Base-by-base conservation (phyloP, 441 rosid species). In the Geranium incanum region DNA sequence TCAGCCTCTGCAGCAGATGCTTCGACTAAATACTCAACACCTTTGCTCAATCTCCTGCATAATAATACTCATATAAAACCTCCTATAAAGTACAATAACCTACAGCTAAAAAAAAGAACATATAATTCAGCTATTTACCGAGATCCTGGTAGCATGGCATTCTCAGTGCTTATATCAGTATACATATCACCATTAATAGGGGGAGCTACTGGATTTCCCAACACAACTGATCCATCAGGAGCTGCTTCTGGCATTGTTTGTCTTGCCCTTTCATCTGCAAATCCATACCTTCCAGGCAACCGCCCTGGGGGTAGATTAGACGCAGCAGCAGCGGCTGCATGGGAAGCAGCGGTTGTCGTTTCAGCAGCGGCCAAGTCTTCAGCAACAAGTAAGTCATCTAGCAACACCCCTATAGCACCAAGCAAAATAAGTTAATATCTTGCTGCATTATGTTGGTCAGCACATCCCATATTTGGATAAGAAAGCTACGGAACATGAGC, bases 1-100 rank as follows among this genome's bases (percentile, higher is more conserved):
- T 92, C 97, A 66, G 99, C 99, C 86, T 95, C 99, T 16, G 91
- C 99, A 41, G 99, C 99, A 45, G 99, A 88, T 78, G 98, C 97
- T 82, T 95, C 92, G 76, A 95, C 99, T 77, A 95, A 86, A 83
- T 88, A 92, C 78, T 95, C 98, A 60, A 95, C 99, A 41, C 96
- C 97, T 83, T 90, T 92, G 83, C 77, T 89, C 70, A 80, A 79
- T 83, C 98, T 89, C 88, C 99, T 95, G 86, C 52, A 75, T n/a
- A 71, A 11, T 60, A 66, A 75, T 63, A 13, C 68, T 70, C 52
- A 70, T 70, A 76, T 67, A 78, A 66, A 64, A 60, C 21, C 65
- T 60, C 41, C 28, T 23, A 62, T 68, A 6, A 65, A 45, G 36
- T 64, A 3, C 18, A 33, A 33, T 28, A 11, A 76, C 48, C 36